Evolutionary conservation across 2,329 filamentous ascomycete genomes (phyloP).

Genomic region (Aspergillus novofumigatus): DNA sequence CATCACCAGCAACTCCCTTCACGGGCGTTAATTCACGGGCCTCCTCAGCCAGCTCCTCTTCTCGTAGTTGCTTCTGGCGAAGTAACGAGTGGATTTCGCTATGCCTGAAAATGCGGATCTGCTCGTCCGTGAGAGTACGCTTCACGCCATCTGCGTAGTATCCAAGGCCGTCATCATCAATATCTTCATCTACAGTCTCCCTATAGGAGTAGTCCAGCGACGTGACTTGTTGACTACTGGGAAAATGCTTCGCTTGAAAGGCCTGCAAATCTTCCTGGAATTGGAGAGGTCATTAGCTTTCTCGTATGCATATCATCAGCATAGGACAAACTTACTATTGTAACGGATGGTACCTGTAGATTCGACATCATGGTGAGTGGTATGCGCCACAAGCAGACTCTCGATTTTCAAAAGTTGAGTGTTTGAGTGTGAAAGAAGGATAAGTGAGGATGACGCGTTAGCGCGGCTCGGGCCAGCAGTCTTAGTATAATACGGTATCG

Average conservation of each 20-base stretch:
- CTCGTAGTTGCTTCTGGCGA: slow-evolving; percentile 42
- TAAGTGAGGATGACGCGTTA: not conserved
- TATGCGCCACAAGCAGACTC: not conserved
- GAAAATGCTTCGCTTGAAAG: slow-evolving; percentile 61
- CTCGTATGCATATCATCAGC: not conserved
- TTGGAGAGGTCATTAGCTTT: not conserved
- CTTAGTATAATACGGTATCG: not conserved
- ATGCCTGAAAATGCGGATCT: slow-evolving; percentile 85
- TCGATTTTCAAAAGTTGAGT: not conserved
- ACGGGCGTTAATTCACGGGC: slow-evolving; percentile 7
- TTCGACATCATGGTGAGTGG: not conserved
- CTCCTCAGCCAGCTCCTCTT: slow-evolving; percentile 25
- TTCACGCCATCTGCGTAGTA: slow-evolving; percentile 85
- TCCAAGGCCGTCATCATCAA: slow-evolving; percentile 60
- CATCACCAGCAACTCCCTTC: not conserved
- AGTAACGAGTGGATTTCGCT: slow-evolving; percentile 75
- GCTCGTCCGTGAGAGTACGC: slow-evolving; percentile 83
- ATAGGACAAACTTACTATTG: slow-evolving; percentile 23
- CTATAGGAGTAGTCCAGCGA: not conserved
- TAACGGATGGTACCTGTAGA: slow-evolving; percentile 31
- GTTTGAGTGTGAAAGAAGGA: not conserved
- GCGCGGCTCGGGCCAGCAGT: not conserved
- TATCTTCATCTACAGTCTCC: slow-evolving; percentile 7
- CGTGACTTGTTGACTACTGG: slow-evolving; percentile 8
- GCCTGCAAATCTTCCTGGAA: slow-evolving; percentile 55